A percentile compares a stretch with the other conserved stretches of the same genome.
Conservation (phyloP, 352 stramenopile genomes). For the Phytophthora hibernalis region DNA sequence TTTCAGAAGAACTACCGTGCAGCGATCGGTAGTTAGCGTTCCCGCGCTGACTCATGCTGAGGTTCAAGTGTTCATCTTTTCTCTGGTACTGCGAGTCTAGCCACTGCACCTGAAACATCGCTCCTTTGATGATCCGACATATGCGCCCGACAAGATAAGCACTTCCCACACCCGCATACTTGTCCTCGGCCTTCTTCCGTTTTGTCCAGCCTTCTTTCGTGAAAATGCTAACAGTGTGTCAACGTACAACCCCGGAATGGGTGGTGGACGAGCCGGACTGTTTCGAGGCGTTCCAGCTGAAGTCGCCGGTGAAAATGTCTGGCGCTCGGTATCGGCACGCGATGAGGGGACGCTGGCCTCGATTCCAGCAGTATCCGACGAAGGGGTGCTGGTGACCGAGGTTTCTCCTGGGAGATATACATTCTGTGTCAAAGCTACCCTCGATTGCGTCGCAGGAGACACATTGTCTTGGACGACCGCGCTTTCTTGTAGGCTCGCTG, state of each 20-base stretch:
- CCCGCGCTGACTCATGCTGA: too few species aligned
- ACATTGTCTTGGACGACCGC: too few species aligned
- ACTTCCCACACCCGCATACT: conserved; percentile 1
- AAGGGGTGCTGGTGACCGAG: too few species aligned
- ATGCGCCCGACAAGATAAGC: background rate
- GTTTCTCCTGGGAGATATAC: too few species aligned
- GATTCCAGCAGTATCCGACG: too few species aligned
- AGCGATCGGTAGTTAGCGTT: conserved; percentile 7
- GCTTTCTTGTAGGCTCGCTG: too few species aligned
- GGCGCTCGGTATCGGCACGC: too few species aligned
- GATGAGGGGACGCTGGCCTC: too few species aligned
- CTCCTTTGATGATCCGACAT: background rate
- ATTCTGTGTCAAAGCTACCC: too few species aligned
- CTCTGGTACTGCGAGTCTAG: conserved; percentile 18
- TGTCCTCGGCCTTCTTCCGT: background rate
- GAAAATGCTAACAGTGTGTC: conserved; percentile 10
- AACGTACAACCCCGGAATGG: conserved; percentile 12
- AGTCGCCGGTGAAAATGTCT: too few species aligned
- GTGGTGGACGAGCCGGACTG: conserved; percentile 2
- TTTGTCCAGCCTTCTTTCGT: conserved; percentile 18
- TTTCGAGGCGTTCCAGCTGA: background rate
- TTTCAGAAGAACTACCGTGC: conserved; percentile 2
- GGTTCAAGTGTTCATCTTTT: background rate
- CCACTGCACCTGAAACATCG: conserved; percentile 21
- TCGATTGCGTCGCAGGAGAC: too few species aligned